Percentiles rank a stretch among this genome's conserved stretches.
phyloP scores from a whole-genome alignment of 805 yeast species.

The Candida pseudofarinosa region DNA sequence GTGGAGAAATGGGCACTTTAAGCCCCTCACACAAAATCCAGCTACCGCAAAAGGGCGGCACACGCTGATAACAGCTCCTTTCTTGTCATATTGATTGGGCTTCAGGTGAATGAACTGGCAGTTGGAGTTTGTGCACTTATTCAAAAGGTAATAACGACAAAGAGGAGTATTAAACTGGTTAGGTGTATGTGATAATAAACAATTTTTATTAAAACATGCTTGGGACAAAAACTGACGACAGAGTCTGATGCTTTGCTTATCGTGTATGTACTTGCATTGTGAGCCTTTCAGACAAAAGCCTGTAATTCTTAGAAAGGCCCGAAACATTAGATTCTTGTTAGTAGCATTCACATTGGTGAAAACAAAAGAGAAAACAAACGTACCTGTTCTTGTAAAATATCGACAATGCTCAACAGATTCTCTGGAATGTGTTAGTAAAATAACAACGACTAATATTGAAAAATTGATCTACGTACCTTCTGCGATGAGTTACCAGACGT shows the following conservation, averaged over 20 bases:
- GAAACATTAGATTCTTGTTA: constrained; percentile 8
- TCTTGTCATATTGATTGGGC: constrained; percentile 47
- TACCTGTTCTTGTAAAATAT: constrained; percentile 38
- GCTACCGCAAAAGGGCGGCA: constrained; percentile 67
- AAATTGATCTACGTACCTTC: constrained; percentile 10
- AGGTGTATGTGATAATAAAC: constrained; percentile 55
- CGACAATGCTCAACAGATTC: constrained; percentile 21
- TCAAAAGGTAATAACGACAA: constrained; percentile 25
- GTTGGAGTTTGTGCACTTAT: constrained; percentile 35
- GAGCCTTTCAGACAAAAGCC: constrained; percentile 53
- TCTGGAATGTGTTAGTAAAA: constrained; percentile 4
- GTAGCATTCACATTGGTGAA: constrained; percentile 2
- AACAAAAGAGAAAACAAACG: constrained; percentile 13
- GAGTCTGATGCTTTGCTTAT: constrained; percentile 45
- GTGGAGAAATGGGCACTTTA: constrained; percentile 54
- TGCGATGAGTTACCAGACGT: constrained; percentile 8
- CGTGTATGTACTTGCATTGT: constrained; percentile 53
- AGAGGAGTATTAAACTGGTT: constrained; percentile 53
- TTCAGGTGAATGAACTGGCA: constrained; percentile 49
- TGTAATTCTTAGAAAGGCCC: constrained; percentile 20
- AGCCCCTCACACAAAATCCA: constrained; percentile 67
- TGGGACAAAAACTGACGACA: constrained; percentile 50
- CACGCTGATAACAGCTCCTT: constrained; percentile 36
- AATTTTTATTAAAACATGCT: constrained; percentile 44
- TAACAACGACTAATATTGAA: neutral